Evolutionary conservation across 2,329 filamentous ascomycete species (phyloP), one percentile per base, ranked within the genome.

Genomic region (Colletotrichum paranaense): DNA sequence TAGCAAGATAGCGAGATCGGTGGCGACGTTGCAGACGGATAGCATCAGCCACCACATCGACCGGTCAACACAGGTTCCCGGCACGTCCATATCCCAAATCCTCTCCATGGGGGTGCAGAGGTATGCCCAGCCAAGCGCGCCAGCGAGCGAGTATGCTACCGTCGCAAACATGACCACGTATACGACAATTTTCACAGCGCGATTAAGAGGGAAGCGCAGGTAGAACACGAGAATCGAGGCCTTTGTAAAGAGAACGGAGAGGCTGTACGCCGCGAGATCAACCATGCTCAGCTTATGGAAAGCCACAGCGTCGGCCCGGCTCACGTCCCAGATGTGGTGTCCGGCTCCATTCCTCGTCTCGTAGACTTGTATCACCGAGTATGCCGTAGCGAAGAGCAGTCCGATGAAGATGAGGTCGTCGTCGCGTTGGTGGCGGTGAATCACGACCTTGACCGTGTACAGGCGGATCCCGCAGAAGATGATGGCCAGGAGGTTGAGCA

Each of bases 161-260:
- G 71, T 69, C 12, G 71, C 70, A 3, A 73, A 62, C 62, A 75
- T 73, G 62, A 75, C 66, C 5, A 53, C n/a, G 22, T 75, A 75
- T 2, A 75, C 66, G 0, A 67, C 71, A 0, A 35, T 35, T 24
- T 46, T 42, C 1, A 70, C 58, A 2, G 32, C 16, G 0, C 16
- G 49, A 8, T 57, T 66, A 14, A 75, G 62, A 1, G 73, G 67
- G 19, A 78, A 78, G 2, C 76, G 76, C 0, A 78, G 70, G 56
- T 76, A 78, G 14, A 78, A 78, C 19, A 68, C 46, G 4, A 78
- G 59, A 14, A 78, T 75, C 2, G 76, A 77, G 4, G 70, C 74
- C 22, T 78, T 78, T 24, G 73, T 75, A 16, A 77, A 78, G 12
- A 77, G 42, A 1, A 74, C 74, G 2, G 75, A 71, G 6, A 77